phyloP scores from a whole-genome alignment of 1,284 basidiomycete species.

The Ceratobasidium sp. region DNA sequence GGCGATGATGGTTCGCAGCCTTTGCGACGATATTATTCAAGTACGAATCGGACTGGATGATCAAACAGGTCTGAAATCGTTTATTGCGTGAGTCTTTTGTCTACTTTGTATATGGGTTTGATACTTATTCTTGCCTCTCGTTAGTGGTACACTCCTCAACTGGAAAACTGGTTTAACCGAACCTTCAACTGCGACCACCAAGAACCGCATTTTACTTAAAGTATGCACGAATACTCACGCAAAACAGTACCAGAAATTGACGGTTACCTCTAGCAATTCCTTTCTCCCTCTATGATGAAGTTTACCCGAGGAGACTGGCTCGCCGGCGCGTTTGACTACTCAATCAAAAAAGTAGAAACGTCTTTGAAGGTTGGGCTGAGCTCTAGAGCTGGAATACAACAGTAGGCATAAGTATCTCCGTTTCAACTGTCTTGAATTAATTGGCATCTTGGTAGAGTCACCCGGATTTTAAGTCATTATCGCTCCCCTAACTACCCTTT shows the following conservation, averaged over 20 bases:
- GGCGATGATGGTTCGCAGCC: conserved; percentile 3
- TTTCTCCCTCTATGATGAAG: conserved; percentile 2
- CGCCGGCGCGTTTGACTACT: background rate
- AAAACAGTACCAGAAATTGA: background rate
- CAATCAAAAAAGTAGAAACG: conserved; percentile 5
- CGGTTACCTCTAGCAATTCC: background rate
- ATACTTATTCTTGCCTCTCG: background rate
- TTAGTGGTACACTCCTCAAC: conserved; percentile 5
- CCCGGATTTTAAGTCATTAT: conserved; percentile 44
- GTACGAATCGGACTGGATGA: conserved; percentile 2
- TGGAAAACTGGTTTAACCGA: background rate
- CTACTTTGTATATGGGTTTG: background rate
- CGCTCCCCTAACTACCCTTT: conserved; percentile 44
- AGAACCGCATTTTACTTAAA: conserved; percentile 1
- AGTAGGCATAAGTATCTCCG: background rate
- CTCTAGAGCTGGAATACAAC: background rate
- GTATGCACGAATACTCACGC: background rate
- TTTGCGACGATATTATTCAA: conserved; percentile 16
- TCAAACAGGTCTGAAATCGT: background rate
- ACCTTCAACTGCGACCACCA: background rate
- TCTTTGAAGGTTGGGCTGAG: background rate
- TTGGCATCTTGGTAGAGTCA: conserved; percentile 30
- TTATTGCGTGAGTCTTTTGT: background rate
- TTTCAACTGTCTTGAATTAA: background rate
- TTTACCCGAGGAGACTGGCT: conserved; percentile 20